phyloP scores from a whole-genome alignment of 441 rosid species.

The Croton laevigatus region DNA sequence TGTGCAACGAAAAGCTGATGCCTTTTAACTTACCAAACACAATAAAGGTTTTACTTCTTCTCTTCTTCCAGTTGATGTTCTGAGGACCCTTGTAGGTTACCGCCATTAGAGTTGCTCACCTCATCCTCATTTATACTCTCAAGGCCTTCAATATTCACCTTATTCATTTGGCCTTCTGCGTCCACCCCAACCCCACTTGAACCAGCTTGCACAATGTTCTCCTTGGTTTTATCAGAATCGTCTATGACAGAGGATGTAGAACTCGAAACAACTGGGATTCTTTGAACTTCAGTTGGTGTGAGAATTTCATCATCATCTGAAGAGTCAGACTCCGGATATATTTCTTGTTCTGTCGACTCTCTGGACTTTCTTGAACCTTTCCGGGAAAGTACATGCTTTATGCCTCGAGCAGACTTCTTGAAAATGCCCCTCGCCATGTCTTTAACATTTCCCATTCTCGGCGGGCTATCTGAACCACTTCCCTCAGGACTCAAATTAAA shows the following conservation, averaged over 20 bases:
- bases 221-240: slow-evolving; percentile 29
- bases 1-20: no score
- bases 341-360: slow-evolving; percentile 32
- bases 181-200: slow-evolving; percentile 24
- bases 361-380: slow-evolving; percentile 51
- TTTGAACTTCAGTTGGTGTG: slow-evolving; percentile 26
- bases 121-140: slow-evolving; percentile 20
- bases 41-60: neutral
- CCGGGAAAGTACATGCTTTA: slow-evolving; percentile 61
- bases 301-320: slow-evolving; percentile 49
- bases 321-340: slow-evolving; percentile 34
- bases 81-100: slow-evolving; percentile 1
- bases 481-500: slow-evolving; percentile 37
- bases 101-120: slow-evolving; percentile 8
- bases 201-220: slow-evolving; percentile 18
- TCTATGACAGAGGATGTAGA: slow-evolving; percentile 23
- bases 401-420: slow-evolving; percentile 52
- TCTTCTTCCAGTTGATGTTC: slow-evolving; percentile 7
- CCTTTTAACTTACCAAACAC: no score
- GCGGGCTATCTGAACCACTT: slow-evolving; percentile 46
- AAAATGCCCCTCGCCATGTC: slow-evolving; percentile 58
- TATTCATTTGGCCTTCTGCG: slow-evolving; percentile 13
- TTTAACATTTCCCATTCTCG: slow-evolving; percentile 47
- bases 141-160: slow-evolving; percentile 22
- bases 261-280: slow-evolving; percentile 27